Evolutionary conservation across 345 rosid genomes (phyloP), one percentile per base, ranked within the genome.

Genomic region (Cardiospermum halicacabum): DNA sequence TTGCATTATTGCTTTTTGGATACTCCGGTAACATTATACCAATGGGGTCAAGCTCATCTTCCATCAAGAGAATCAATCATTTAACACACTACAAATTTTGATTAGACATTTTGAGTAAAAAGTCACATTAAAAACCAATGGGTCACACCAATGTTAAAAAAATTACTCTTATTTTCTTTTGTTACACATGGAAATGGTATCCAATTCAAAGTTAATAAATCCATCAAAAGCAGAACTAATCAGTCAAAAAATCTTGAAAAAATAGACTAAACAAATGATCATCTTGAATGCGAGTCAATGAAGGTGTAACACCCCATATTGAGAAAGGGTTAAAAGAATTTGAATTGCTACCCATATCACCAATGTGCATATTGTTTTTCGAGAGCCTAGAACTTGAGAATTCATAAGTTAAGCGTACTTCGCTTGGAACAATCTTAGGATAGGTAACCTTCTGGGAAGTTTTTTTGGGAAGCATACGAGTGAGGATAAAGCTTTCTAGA

Each of bases 271-370:
- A 97, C 97, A 80, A 58, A 16, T 87, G 83, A 58, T 65, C 62
- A 70, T 94, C 99, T 74, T 80, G 80, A 11, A 94, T 94, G 13
- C 82, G 80, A 69, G 70, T 71, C 70, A 94, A 76, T 2, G 92
- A 80, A 55, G 97, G 80, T n/a, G n/a, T n/a, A n/a, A n/a, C n/a
- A n/a, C n/a, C n/a, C n/a, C n/a, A n/a, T n/a, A n/a, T n/a, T n/a
- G n/a, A n/a, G n/a, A n/a, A n/a, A n/a, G n/a, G n/a, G n/a, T n/a
- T n/a, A n/a, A n/a, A n/a, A n/a, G n/a, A n/a, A n/a, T n/a, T n/a
- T n/a, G n/a, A n/a, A n/a, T n/a, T n/a, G n/a, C n/a, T n/a, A n/a
- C n/a, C n/a, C n/a, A n/a, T n/a, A n/a, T n/a, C n/a, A n/a, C n/a
- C n/a, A n/a, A n/a, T n/a, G n/a, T n/a, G n/a, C n/a, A n/a, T n/a